These are phyloP conservation scores for Trypanosoma avium DNA, from an alignment of 208 protist species.

Conservation along the genomic window DNA sequence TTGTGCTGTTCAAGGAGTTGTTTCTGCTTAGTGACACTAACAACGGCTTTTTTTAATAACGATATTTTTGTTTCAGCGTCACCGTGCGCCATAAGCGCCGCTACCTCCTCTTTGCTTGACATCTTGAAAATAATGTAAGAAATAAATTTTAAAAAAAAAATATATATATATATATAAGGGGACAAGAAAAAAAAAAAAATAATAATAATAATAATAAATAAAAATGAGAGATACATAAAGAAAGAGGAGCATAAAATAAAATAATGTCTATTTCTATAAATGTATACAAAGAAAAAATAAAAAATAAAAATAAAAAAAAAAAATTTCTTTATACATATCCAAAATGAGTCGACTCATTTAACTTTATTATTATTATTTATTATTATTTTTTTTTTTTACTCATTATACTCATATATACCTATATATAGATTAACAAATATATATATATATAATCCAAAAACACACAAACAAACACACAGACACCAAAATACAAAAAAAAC, in stretches of 20 bases:
- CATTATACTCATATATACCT: no score
- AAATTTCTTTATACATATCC: no score
- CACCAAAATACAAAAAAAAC: no score
- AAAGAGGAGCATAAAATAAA: no score
- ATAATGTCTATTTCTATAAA: neutral
- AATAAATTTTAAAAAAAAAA: slow-evolving; percentile 3
- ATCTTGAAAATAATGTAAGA: slow-evolving; percentile 22
- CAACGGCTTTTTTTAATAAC: slow-evolving; percentile 79
- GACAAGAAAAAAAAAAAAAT: slow-evolving; percentile 16
- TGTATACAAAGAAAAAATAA: neutral
- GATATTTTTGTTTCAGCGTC: slow-evolving; percentile 80
- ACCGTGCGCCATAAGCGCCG: slow-evolving; percentile 72
- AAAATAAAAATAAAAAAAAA: no score
- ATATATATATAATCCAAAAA: no score
- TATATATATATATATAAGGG: neutral
- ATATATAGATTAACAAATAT: no score
- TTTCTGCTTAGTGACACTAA: slow-evolving; percentile 81
- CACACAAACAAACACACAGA: no score
- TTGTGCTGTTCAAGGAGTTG: slow-evolving; percentile 65
- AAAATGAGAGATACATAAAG: slow-evolving; percentile 12
- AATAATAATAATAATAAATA: neutral
- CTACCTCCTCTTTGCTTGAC: slow-evolving; percentile 53
- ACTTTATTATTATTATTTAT: no score
- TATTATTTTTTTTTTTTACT: no score
- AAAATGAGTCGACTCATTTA: neutral